Base-by-base conservation (phyloP, 2,329 filamentous ascomycete genomes). In the Colletotrichum liriopes region DNA sequence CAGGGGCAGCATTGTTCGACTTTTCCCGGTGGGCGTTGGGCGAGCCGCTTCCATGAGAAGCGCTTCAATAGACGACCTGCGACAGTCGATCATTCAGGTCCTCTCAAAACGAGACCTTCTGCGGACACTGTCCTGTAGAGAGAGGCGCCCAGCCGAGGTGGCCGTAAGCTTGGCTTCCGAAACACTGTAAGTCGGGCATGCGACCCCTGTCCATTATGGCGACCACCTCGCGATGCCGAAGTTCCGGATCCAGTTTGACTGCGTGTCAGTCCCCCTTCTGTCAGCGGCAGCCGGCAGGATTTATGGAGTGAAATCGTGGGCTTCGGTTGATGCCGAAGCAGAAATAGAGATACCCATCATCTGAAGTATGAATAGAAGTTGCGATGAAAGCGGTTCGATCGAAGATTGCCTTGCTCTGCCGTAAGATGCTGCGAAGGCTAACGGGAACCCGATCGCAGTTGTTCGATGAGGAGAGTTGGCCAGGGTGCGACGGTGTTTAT, bases 51-150 rank as follows among this genome's bases (percentile, higher is more conserved):
- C 49, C 16, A 20, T 37, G 8, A 55, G 43, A 41, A 26, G 23
- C 56, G 59, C 60, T 49, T 64, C 54, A 32, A 39, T 60, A 37
- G 32, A 49, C 45, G 37, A 60, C 45, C 65, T 72, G 70, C 60
- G 70, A 72, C 70, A 41, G 70, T 69, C 70, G 70, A 72, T 72
- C 70, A 72, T 59, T 63, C 65, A 47, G 26, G 32, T 64, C 54
- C 54, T 41, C 43, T 43, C 60, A 37, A 49, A 70, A 26, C 14
- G 47, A 45, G 43, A 52, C 32, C 45, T 45, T 41, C 26, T n/a
- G 7, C 59, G 11, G 45, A 47, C 59, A 65, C 66, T 70, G 70
- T 70, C 12, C 37, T 32, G 16, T 16, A 32, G 6, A 32, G 16
- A 35, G 20, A 14, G 39, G 16, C 18, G 29, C 16, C 29, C 20